A percentile compares a stretch with the other conserved stretches of the same genome.
phyloP scores from a whole-genome alignment of 2,329 filamentous ascomycete genomes.

The Fusarium nygamai region DNA sequence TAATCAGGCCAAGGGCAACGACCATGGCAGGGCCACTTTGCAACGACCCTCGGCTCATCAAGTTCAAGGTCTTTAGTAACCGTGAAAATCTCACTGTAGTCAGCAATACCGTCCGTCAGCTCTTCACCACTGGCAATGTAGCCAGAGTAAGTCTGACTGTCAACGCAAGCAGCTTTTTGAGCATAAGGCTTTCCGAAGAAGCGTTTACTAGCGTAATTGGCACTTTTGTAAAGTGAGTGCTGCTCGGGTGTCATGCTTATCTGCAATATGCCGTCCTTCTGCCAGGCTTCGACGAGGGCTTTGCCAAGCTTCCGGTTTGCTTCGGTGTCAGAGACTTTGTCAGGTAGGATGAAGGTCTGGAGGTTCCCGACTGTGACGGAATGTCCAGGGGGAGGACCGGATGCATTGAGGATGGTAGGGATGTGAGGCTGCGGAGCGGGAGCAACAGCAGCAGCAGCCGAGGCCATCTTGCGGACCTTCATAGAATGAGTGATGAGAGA shows the following conservation, averaged over 20 bases:
- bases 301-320: constrained; percentile 51
- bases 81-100: constrained; percentile 64
- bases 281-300: constrained; percentile 55
- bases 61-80: constrained; percentile 58
- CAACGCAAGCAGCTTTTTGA: constrained; percentile 55
- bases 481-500: neutral
- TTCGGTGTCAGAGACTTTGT: constrained; percentile 46
- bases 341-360: constrained; percentile 55
- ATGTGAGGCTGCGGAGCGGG: neutral
- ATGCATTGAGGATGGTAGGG: neutral
- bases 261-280: constrained; percentile 58
- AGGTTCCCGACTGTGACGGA: constrained; percentile 43
- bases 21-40: constrained; percentile 60
- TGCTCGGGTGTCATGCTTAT: constrained; percentile 53
- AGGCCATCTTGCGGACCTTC: neutral
- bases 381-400: constrained; percentile 43
- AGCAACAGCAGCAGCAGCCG: neutral
- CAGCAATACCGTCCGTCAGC: constrained; percentile 58
- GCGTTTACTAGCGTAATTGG: constrained; percentile 49
- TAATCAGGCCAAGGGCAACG: constrained; percentile 59
- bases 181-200: constrained; percentile 52
- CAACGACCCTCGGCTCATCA: constrained; percentile 51
- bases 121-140: constrained; percentile 62
- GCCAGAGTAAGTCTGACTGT: constrained; percentile 57
- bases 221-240: constrained; percentile 48